Percentiles rank a stretch among this genome's conserved stretches.
These are phyloP conservation scores for Ilyonectria mors-panacis DNA, from an alignment of 2,329 filamentous ascomycete genomes.

Conservation along the genomic window DNA sequence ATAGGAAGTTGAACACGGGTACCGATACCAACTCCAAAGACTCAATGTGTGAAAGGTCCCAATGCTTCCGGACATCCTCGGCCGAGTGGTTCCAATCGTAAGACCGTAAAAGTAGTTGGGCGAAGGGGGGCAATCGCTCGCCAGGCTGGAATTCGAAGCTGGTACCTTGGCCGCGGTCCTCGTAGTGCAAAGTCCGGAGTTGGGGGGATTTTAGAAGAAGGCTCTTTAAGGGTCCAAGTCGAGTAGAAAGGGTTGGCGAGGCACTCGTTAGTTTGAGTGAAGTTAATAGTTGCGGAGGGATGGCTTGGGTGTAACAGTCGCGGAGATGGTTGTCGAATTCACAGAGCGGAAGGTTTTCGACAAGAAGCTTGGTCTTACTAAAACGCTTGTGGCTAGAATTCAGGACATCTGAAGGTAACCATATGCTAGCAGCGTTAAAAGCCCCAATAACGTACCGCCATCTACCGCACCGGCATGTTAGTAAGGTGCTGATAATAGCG, in stretches of 20 bases:
- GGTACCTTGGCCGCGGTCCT: conserved; percentile 62
- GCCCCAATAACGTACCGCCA: conserved; percentile 57
- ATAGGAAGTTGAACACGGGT: conserved; percentile 61
- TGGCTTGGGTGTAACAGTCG: conserved; percentile 55
- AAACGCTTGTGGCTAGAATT: conserved; percentile 49
- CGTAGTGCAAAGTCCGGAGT: conserved; percentile 59
- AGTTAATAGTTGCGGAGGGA: conserved; percentile 56
- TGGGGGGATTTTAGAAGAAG: conserved; percentile 56
- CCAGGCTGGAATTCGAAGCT: conserved; percentile 57
- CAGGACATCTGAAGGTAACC: conserved; percentile 59
- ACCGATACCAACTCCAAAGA: conserved; percentile 60
- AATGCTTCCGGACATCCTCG: conserved; percentile 58
- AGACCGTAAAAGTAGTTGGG: conserved; percentile 59
- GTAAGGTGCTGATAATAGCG: conserved; percentile 3
- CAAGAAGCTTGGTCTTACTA: conserved; percentile 52
- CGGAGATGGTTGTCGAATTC: conserved; percentile 53
- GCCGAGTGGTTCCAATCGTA: conserved; percentile 65
- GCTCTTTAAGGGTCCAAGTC: conserved; percentile 59
- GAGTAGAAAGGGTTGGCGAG: conserved; percentile 58
- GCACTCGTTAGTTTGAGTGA: conserved; percentile 59
- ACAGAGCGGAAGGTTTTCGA: conserved; percentile 59
- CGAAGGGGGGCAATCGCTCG: conserved; percentile 61
- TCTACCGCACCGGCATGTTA: conserved; percentile 45
- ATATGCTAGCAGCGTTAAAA: conserved; percentile 45
- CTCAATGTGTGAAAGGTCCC: conserved; percentile 62